Percentiles rank a stretch among this genome's conserved stretches.
Conservation (phyloP, 139 green algal genomes). For the Chlorella ohadii region DNA sequence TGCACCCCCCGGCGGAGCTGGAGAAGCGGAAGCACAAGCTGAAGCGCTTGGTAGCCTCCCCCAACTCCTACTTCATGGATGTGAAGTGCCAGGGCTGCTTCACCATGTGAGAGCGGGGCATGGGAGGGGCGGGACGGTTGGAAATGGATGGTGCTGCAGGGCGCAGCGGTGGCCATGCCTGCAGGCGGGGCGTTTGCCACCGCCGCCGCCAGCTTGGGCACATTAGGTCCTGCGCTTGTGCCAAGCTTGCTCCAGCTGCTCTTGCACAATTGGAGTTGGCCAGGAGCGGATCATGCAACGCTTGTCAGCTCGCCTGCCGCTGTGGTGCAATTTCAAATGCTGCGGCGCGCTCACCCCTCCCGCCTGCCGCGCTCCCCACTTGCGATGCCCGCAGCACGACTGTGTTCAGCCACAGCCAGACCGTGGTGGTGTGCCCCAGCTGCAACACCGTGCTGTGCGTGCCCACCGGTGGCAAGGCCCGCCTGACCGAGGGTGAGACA, state of each 20-base stretch:
- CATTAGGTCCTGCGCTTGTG: too few species aligned
- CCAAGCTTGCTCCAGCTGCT: too few species aligned
- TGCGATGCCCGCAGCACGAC: constrained; percentile 86
- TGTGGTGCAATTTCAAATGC: neutral
- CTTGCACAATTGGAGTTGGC: too few species aligned
- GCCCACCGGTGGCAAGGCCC: constrained; percentile 93
- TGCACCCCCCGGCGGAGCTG: constrained; percentile 94
- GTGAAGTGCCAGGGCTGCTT: constrained; percentile 98
- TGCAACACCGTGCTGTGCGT: constrained; percentile 97
- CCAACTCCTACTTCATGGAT: constrained; percentile 96
- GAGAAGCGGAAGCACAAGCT: constrained; percentile 98
- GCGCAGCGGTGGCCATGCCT: neutral
- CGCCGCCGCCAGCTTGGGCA: too few species aligned
- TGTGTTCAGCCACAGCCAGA: constrained; percentile 97
- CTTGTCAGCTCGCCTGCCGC: too few species aligned
- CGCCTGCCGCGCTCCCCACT: too few species aligned
- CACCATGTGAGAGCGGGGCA: constrained; percentile 75
- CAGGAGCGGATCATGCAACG: too few species aligned
- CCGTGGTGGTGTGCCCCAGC: constrained; percentile 95
- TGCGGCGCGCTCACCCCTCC: too few species aligned
- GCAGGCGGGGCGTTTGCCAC: neutral
- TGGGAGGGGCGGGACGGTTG: neutral
- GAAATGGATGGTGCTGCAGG: neutral
- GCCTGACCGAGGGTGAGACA: constrained; percentile 90
- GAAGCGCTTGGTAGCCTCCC: constrained; percentile 92